Base-by-base conservation (phyloP, 305 asterid genomes). In the Fraxinus floribunda region DNA sequence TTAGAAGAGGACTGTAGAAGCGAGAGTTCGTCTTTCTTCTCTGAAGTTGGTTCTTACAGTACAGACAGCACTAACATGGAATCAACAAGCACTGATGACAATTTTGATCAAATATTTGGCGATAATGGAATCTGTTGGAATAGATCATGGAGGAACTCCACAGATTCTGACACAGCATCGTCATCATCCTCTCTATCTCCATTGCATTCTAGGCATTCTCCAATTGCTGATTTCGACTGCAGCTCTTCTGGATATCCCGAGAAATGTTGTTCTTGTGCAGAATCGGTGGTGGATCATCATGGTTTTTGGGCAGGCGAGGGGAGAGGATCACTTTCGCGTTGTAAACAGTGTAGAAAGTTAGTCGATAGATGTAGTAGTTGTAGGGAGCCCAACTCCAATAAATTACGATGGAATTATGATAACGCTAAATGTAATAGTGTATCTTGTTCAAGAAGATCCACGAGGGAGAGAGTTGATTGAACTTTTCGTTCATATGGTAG, bases 141-240 rank as follows among this genome's bases (percentile, higher is more conserved):
- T 77, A 81, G 83, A 64, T 78, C 79, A 11, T 84, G 89, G 89
- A 86, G 92, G 74, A 88, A 66, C 82, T 83, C 90, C 41, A 88
- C 97, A 0, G 97, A 91, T 85, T 93, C 94, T 0, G 97, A 93
- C 85, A 84, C 94, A 32, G 85, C 93, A 13, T 93, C 97, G 3
- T 85, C 92, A 64, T 84, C 93, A 0, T 89, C 93, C 18, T 90
- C 93, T 62, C 89, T 89, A 36, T 90, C 94, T 16, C 89, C 92
- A 16, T 60, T 87, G 82, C 87, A 83, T 66, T 77, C 82, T 0
- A 87, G 92, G 84, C 89, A 84, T 82, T 85, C 91, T n/a, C 87
- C 87, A 11, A 87, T 85, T 49, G 81, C 91, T 20, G 89, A 91
- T 79, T 39, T 85, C 76, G 93, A 87, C 79, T 87, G 86, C n/a